Evolutionary conservation across 495 filamentous ascomycete genomes (phyloP).

Genomic region (Tuber borchii): DNA sequence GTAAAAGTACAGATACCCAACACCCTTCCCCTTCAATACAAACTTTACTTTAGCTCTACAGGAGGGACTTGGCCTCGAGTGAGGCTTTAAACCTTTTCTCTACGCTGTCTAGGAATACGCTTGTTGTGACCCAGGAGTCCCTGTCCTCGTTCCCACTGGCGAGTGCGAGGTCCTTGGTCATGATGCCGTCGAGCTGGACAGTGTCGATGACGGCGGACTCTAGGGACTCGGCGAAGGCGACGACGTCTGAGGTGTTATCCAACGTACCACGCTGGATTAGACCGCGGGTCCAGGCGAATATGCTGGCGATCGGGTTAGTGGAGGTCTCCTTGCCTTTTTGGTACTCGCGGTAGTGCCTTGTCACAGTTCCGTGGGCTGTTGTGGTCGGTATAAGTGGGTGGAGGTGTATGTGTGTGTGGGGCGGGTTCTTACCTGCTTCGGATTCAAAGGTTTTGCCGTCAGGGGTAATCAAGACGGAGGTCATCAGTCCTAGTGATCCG

Average conservation of each 20-base stretch:
- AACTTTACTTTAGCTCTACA: not conserved
- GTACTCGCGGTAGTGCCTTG: slow-evolving; percentile 96
- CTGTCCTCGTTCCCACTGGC: slow-evolving; percentile 78
- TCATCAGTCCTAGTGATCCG: slow-evolving; percentile 96
- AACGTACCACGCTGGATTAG: slow-evolving; percentile 86
- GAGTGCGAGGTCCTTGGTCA: slow-evolving; percentile 97
- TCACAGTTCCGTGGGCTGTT: slow-evolving; percentile 87
- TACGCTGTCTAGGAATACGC: slow-evolving; percentile 80
- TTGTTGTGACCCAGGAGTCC: slow-evolving; percentile 79
- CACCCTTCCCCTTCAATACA: not conserved
- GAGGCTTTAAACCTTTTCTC: slow-evolving; percentile 68
- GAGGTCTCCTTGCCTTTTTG: slow-evolving; percentile 94
- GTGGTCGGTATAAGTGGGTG: not conserved
- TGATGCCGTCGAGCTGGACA: slow-evolving; percentile 86
- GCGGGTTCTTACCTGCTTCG: slow-evolving; percentile 54
- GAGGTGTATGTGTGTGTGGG: not conserved
- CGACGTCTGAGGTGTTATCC: slow-evolving; percentile 79
- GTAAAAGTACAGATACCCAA: not conserved
- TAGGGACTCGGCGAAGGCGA: slow-evolving; percentile 79
- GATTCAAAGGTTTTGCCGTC: slow-evolving; percentile 93
- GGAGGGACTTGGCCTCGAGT: slow-evolving; percentile 12
- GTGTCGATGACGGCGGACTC: slow-evolving; percentile 93
- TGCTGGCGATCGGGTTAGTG: slow-evolving; percentile 96
- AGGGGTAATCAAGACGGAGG: slow-evolving; percentile 89
- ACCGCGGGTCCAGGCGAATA: slow-evolving; percentile 97